Conservation (phyloP, 208 protist species). For the Kentomonas sorsogonicus region DNA sequence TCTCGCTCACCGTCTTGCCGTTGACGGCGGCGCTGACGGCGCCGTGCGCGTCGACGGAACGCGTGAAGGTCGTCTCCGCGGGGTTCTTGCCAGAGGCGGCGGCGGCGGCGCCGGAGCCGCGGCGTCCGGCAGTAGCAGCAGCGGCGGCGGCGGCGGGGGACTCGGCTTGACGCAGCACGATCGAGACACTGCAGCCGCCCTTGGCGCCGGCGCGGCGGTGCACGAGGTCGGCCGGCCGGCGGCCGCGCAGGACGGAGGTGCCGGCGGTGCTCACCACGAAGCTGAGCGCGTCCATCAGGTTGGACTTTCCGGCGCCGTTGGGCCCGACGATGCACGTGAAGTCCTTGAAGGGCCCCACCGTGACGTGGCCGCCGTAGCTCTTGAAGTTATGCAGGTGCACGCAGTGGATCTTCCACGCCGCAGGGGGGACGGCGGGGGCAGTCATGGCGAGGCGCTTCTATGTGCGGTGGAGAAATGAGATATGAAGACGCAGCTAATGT, state of each 20-base stretch:
- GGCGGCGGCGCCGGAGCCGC: constrained; percentile 9
- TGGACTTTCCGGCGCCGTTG: constrained; percentile 98
- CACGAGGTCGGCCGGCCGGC: neutral
- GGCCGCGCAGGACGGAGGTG: constrained; percentile 15
- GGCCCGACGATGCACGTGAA: constrained; percentile 99
- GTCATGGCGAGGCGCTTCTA: neutral
- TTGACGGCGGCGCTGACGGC: constrained; percentile 72
- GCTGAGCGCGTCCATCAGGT: constrained; percentile 98
- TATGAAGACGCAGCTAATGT: too few species aligned
- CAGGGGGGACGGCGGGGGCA: constrained; percentile 31
- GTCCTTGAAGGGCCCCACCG: constrained; percentile 95
- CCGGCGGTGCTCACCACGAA: constrained; percentile 94
- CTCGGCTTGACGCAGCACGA: constrained; percentile 56
- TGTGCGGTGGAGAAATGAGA: neutral
- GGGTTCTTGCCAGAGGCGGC: constrained; percentile 1
- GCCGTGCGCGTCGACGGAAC: constrained; percentile 56
- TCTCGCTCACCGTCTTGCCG: constrained; percentile 53
- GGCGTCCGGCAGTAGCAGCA: constrained; percentile 4
- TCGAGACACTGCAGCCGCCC: constrained; percentile 64
- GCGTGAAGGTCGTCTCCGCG: constrained; percentile 74
- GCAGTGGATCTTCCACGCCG: constrained; percentile 67
- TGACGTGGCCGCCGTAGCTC: constrained; percentile 93
- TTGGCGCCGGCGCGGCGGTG: neutral
- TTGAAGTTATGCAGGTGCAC: constrained; percentile 99
- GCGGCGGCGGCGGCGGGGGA: neutral